These are phyloP conservation scores for Tetrapisispora nanseiensis DNA, from an alignment of 805 yeast genomes.

Conservation along the genomic window DNA sequence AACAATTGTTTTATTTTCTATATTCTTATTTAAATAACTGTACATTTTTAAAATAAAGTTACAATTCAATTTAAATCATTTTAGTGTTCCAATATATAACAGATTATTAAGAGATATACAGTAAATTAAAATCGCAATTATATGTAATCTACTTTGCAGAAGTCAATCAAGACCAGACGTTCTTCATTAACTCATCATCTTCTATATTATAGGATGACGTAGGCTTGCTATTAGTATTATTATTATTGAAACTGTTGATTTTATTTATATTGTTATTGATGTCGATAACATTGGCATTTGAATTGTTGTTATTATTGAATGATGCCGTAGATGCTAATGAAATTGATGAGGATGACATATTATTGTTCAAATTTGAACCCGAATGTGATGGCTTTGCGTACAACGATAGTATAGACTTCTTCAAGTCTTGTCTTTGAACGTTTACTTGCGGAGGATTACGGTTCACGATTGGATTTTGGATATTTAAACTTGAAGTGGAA, in stretches of 20 bases:
- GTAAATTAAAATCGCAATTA: too few species aligned
- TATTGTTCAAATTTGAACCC: conserved; percentile 10
- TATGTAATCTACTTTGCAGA: too few species aligned
- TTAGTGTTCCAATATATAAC: too few species aligned
- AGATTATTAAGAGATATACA: too few species aligned
- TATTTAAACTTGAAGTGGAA: not conserved
- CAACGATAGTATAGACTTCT: conserved; percentile 81
- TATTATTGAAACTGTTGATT: conserved; percentile 1
- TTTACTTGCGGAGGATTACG: not conserved
- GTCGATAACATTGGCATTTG: not conserved
- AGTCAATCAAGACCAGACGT: conserved; percentile 44
- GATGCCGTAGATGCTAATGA: conserved; percentile 4
- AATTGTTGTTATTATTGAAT: not conserved
- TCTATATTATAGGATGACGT: conserved; percentile 32
- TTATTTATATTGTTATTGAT: conserved; percentile 5
- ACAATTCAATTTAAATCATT: too few species aligned
- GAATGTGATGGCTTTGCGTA: conserved; percentile 51
- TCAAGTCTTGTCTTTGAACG: conserved; percentile 65
- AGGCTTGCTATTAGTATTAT: conserved; percentile 6
- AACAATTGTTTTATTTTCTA: conserved; percentile 4
- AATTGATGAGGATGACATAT: conserved; percentile 6
- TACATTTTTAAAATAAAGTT: too few species aligned
- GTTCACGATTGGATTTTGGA: conserved; percentile 1
- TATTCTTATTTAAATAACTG: not conserved
- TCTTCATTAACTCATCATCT: conserved; percentile 54